These are phyloP conservation scores for Phlebiopsis gigantea DNA, from an alignment of 768 basidiomycete genomes.

Conservation along the genomic window DNA sequence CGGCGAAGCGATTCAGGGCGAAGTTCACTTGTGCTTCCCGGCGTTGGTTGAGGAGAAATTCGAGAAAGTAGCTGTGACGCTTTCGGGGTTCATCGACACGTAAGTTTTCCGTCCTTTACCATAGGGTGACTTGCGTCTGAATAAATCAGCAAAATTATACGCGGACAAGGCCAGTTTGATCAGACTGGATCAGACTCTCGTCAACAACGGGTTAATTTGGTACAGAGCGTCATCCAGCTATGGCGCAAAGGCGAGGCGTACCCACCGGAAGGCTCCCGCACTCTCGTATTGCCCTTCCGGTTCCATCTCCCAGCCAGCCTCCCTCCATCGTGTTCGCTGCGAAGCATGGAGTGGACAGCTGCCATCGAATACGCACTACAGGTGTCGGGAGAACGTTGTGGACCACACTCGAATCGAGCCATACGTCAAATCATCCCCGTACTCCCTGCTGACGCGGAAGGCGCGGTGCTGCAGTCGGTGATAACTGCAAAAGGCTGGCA, in stretches of 20 bases:
- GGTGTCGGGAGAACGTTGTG: conserved; percentile 15
- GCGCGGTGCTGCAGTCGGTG: conserved; percentile 6
- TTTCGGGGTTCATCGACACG: conserved; percentile 18
- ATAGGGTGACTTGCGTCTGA: no score
- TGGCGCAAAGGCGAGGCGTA: conserved; percentile 12
- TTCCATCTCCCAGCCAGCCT: conserved; percentile 13
- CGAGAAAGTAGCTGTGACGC: conserved; percentile 18
- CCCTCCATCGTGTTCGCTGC: conserved; percentile 19
- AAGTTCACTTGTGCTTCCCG: conserved; percentile 12
- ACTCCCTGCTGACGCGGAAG: conserved; percentile 14
- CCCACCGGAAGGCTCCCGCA: conserved; percentile 11
- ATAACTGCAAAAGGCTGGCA: conserved; percentile 11
- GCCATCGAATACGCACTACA: conserved; percentile 19
- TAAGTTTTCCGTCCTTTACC: no score
- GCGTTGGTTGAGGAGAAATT: conserved; percentile 11
- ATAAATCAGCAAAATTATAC: no score
- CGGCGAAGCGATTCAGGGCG: not conserved
- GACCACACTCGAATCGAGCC: conserved; percentile 15
- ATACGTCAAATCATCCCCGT: conserved; percentile 11
- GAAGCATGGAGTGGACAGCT: conserved; percentile 8
- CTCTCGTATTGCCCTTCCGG: conserved; percentile 17
- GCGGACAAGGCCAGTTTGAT: conserved; percentile 4
- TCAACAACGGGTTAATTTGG: conserved; percentile 11
- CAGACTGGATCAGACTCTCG: not conserved
- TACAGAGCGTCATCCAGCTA: conserved; percentile 10